Evolutionary conservation across 2,329 filamentous ascomycete genomes (phyloP).

Genomic region (Diaporthe citrichinensis): DNA sequence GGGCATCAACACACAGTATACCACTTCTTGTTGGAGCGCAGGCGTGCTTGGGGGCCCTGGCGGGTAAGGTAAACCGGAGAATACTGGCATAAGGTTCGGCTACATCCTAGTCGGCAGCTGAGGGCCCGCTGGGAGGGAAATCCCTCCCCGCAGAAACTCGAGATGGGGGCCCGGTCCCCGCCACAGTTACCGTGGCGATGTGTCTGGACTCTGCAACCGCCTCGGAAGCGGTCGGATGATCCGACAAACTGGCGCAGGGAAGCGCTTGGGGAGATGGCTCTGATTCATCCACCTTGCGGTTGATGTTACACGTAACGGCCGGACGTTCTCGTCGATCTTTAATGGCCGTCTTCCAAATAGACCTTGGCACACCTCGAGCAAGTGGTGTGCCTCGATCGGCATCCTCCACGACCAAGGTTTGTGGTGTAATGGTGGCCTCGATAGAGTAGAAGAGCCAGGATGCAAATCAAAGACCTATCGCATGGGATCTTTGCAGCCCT

Average conservation of each 20-base stretch:
- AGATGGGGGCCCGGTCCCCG: background rate
- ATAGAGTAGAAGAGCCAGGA: background rate
- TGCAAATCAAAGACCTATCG: conserved; percentile 18
- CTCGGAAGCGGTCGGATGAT: conserved; percentile 19
- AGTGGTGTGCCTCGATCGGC: background rate
- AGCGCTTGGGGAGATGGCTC: background rate
- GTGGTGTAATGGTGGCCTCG: background rate
- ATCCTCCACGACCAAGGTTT: background rate
- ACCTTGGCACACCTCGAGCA: background rate
- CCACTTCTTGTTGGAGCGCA: background rate
- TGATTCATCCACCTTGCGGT: conserved; percentile 6
- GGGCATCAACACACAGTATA: conserved; percentile 14
- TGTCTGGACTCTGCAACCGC: conserved; percentile 2
- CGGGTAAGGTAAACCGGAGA: conserved; percentile 18
- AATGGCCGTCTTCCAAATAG: conserved; percentile 13
- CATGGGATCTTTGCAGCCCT: background rate
- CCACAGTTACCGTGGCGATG: background rate
- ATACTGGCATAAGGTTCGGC: background rate
- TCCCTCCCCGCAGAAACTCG: background rate
- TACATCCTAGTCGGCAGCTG: conserved; percentile 5
- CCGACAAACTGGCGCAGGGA: background rate
- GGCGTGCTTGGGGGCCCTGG: background rate
- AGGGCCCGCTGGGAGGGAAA: background rate
- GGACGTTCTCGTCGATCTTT: background rate
- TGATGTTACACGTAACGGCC: conserved; percentile 3